These are phyloP conservation scores for Geosmithia flava DNA, from an alignment of 2,329 filamentous ascomycete species.

Conservation along the genomic window DNA sequence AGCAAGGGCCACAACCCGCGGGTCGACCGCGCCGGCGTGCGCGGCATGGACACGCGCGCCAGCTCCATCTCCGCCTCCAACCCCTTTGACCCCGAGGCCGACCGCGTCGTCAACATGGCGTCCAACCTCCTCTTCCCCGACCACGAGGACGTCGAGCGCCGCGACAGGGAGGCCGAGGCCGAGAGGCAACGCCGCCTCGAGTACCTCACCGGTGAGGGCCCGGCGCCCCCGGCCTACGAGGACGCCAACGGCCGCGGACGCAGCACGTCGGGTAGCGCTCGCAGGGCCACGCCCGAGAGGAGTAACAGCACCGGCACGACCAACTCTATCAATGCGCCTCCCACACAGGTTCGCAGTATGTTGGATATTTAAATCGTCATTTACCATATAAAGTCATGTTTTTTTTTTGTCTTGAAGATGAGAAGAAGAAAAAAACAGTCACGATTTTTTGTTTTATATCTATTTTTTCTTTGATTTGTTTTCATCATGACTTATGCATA, in stretches of 20 bases:
- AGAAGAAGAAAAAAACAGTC: background rate
- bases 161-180: constrained; percentile 12
- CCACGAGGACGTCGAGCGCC: constrained; percentile 11
- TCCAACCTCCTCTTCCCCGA: constrained; percentile 37
- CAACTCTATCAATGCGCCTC: constrained; percentile 31
- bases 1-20: constrained; percentile 14
- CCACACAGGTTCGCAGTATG: constrained; percentile 47
- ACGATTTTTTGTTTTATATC: background rate
- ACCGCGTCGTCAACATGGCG: constrained; percentile 28
- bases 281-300: constrained; percentile 20
- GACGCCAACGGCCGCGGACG: constrained; percentile 12
- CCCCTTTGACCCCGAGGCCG: constrained; percentile 23
- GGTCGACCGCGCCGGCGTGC: constrained; percentile 15
- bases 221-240: constrained; percentile 26
- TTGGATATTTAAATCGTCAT: constrained; percentile 31
- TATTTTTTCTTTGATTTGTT: background rate
- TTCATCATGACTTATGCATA: background rate
- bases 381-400: background rate
- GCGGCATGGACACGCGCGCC: constrained; percentile 4
- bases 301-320: constrained; percentile 32
- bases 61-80: background rate
- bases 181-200: constrained; percentile 20
- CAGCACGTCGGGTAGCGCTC: constrained; percentile 6
- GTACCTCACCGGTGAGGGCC: constrained; percentile 30
- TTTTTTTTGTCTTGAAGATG: no score